A percentile compares a stretch with the other conserved stretches of the same genome.
These are phyloP conservation scores for Mucor racemosus DNA, from an alignment of 371 early-diverging fungal genomes.

Conservation along the genomic window DNA sequence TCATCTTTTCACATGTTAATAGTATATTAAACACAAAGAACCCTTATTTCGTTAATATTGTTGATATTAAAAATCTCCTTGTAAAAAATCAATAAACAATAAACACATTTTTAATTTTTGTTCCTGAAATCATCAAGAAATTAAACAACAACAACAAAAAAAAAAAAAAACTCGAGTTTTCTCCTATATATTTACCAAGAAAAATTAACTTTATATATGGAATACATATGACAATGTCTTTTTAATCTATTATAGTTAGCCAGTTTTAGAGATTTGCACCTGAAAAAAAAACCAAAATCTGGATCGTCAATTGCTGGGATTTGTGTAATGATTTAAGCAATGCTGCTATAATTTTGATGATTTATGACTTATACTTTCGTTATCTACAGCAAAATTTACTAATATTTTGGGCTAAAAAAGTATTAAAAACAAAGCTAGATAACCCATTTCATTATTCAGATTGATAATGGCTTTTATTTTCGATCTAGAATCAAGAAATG, in stretches of 20 bases:
- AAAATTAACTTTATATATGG: not conserved
- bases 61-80: slow-evolving; percentile 6
- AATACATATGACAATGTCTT: not conserved
- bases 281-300: not conserved
- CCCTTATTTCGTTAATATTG: slow-evolving; percentile 2
- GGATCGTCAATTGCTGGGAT: not conserved
- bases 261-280: not conserved
- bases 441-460: too few species aligned
- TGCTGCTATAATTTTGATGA: not conserved
- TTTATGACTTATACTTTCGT: too few species aligned
- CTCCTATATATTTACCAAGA: not conserved
- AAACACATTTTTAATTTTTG: not conserved
- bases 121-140: not conserved
- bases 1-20: slow-evolving; percentile 5
- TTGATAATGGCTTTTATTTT: too few species aligned
- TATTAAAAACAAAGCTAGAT: too few species aligned
- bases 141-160: not conserved
- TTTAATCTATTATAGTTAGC: not conserved
- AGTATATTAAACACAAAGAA: not conserved
- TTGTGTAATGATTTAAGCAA: not conserved
- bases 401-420: too few species aligned
- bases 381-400: too few species aligned
- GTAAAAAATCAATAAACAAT: not conserved
- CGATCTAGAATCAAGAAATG: too few species aligned
- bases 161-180: not conserved